These are phyloP conservation scores for Aspergillus glaucus DNA, from an alignment of 2,329 filamentous ascomycete genomes.

Conservation along the genomic window DNA sequence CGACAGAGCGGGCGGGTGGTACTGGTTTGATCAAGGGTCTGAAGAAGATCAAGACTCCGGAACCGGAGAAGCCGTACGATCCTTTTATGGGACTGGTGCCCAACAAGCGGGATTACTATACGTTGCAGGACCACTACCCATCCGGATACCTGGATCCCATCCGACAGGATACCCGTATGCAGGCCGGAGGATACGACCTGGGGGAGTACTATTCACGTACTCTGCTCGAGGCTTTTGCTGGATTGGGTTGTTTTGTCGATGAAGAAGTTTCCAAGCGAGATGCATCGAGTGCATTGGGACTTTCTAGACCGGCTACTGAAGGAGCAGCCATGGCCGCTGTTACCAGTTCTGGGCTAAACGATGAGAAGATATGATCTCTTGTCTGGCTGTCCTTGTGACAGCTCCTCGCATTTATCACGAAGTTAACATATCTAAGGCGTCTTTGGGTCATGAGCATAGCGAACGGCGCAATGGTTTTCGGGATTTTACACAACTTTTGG, in stretches of 20 bases:
- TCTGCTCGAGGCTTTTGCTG: slow-evolving; percentile 83
- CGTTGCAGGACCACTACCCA: slow-evolving; percentile 62
- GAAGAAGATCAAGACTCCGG: slow-evolving; percentile 56
- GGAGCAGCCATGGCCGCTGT: slow-evolving; percentile 25
- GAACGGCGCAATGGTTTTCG: neutral
- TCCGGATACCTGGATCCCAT: slow-evolving; percentile 67
- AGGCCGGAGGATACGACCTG: slow-evolving; percentile 76
- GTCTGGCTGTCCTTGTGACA: neutral
- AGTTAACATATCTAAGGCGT: neutral
- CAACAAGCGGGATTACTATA: slow-evolving; percentile 63
- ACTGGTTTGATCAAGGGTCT: slow-evolving; percentile 68
- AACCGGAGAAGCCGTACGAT: slow-evolving; percentile 72
- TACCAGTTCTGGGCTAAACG: neutral
- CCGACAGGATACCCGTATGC: slow-evolving; percentile 58
- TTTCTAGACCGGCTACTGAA: slow-evolving; percentile 20
- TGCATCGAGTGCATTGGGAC: slow-evolving; percentile 10
- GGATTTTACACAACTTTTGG: neutral
- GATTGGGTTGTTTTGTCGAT: slow-evolving; percentile 77
- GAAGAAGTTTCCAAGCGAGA: slow-evolving; percentile 55
- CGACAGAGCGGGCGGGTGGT: slow-evolving; percentile 16
- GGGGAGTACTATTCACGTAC: slow-evolving; percentile 75
- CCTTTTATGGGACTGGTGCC: slow-evolving; percentile 67
- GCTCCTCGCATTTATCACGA: too few species aligned
- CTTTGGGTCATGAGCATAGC: neutral
- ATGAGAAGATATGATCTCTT: neutral